These are phyloP conservation scores for Epichloe hybrida DNA, from an alignment of 2,329 filamentous ascomycete genomes.

Conservation along the genomic window DNA sequence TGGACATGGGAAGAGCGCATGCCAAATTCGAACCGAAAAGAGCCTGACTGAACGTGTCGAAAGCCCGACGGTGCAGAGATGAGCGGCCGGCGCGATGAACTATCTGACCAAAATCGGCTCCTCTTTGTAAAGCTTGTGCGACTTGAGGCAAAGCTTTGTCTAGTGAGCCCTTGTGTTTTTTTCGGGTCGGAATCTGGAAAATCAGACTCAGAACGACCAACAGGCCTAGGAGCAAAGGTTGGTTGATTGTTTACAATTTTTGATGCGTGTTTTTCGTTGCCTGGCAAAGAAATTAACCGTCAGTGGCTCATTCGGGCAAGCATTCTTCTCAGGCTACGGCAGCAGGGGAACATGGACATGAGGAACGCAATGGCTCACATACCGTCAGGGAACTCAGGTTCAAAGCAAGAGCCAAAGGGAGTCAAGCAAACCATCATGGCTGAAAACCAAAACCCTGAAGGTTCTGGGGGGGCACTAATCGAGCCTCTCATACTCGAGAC, in stretches of 20 bases:
- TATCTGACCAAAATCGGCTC: constrained; percentile 31
- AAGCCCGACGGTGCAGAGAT: constrained; percentile 49
- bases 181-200: constrained; percentile 9
- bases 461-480: constrained; percentile 27
- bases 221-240: constrained; percentile 14
- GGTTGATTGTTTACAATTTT: constrained; percentile 18
- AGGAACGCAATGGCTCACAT: constrained; percentile 14
- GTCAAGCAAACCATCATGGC: constrained; percentile 32
- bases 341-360: neutral
- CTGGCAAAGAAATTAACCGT: constrained; percentile 7
- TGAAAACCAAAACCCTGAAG: constrained; percentile 33
- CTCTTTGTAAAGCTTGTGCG: constrained; percentile 31
- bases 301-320: neutral
- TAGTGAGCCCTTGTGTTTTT: constrained; percentile 5
- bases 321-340: neutral
- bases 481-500: constrained; percentile 26
- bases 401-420: constrained; percentile 23
- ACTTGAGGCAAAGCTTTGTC: constrained; percentile 18
- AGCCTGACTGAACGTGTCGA: constrained; percentile 39
- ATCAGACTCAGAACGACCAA: constrained; percentile 12
- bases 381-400: constrained; percentile 26
- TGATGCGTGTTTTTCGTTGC: constrained; percentile 15
- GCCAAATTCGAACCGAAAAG: constrained; percentile 23
- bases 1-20: constrained; percentile 4
- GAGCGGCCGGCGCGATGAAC: constrained; percentile 35